A percentile compares a stretch with the other conserved stretches of the same genome.
Evolutionary conservation across 2,329 filamentous ascomycete genomes (phyloP).

Genomic region (Ophiostoma montium): DNA sequence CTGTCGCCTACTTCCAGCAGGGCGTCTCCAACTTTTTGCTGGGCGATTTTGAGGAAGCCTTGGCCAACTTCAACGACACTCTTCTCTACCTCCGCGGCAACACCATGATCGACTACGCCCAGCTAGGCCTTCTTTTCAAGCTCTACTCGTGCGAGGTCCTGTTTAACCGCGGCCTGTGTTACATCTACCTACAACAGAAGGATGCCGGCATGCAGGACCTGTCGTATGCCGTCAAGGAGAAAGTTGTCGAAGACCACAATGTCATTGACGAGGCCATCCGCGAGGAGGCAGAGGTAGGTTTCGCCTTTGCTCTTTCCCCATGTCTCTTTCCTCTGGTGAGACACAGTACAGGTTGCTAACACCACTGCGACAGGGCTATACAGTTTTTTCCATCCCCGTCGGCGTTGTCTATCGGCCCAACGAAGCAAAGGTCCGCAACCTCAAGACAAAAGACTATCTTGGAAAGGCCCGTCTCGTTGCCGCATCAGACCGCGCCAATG

Average conservation of each 20-base stretch:
- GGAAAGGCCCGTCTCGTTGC: constrained; percentile 92
- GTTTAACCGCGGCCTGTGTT: constrained; percentile 93
- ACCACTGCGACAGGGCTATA: constrained; percentile 57
- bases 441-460: constrained; percentile 95
- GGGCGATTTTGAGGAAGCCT: constrained; percentile 90
- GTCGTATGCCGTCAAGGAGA: constrained; percentile 82
- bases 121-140: constrained; percentile 89
- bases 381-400: constrained; percentile 94
- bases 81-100: constrained; percentile 89
- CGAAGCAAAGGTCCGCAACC: constrained; percentile 93
- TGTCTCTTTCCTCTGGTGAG: background rate
- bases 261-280: constrained; percentile 95
- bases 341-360: background rate
- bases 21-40: constrained; percentile 96
- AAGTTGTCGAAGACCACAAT: constrained; percentile 89
- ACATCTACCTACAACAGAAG: constrained; percentile 89
- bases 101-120: constrained; percentile 94
- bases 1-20: constrained; percentile 96
- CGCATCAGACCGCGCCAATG: constrained; percentile 66
- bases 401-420: constrained; percentile 92
- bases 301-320: background rate
- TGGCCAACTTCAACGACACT: constrained; percentile 98
- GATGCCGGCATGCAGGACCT: constrained; percentile 86
- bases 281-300: constrained; percentile 73
- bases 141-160: constrained; percentile 94